A percentile compares a stretch with the other conserved stretches of the same genome.
Conservation (phyloP, 2,329 filamentous ascomycete species). For the Calonectria montana region DNA sequence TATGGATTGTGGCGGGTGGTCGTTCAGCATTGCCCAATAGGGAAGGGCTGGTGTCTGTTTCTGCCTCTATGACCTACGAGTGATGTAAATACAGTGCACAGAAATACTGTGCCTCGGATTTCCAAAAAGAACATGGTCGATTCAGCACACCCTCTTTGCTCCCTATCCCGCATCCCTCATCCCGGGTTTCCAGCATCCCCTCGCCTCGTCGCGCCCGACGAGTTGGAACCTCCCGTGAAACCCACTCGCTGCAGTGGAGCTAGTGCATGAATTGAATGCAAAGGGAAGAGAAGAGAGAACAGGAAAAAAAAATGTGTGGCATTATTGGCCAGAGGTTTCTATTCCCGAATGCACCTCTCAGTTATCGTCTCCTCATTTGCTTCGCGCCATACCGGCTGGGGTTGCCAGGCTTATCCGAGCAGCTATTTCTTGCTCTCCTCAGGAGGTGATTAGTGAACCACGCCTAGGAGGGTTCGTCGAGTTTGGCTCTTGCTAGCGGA, state of each 20-base stretch:
- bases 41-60: not conserved
- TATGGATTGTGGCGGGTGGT: not conserved
- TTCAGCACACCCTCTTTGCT: not conserved
- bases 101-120: not conserved
- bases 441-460: not conserved
- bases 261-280: not conserved
- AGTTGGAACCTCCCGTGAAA: slow-evolving; percentile 26
- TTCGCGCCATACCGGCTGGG: not conserved
- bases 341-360: not conserved
- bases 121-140: not conserved
- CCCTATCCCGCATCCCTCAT: slow-evolving; percentile 20
- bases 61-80: not conserved
- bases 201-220: slow-evolving; percentile 21
- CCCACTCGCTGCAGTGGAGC: slow-evolving; percentile 14
- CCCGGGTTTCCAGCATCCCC: slow-evolving; percentile 22
- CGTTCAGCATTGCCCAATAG: not conserved
- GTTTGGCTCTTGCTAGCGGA: slow-evolving; percentile 7
- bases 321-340: not conserved
- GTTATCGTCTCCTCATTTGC: not conserved
- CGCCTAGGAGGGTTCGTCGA: slow-evolving; percentile 13
- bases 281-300: not conserved
- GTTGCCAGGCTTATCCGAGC: slow-evolving; percentile 5
- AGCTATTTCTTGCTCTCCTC: not conserved
- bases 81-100: slow-evolving; percentile 4
- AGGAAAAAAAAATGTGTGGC: not conserved